phyloP scores from a whole-genome alignment of 148 eudicot genomes.

The Rhododendron griersonianum region DNA sequence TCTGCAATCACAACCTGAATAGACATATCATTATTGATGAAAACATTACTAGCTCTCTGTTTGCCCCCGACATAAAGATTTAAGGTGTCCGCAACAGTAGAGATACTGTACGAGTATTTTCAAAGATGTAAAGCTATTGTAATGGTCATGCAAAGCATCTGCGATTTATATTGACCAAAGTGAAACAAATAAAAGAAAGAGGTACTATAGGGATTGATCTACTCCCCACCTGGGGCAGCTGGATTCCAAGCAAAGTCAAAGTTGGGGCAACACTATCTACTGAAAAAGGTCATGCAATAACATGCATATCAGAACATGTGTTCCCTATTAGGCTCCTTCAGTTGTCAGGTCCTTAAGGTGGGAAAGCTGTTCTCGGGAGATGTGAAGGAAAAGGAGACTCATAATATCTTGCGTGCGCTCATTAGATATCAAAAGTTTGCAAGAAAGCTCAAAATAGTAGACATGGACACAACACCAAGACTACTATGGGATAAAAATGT shows the following conservation, averaged over 20 bases:
- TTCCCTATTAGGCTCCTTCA: not conserved
- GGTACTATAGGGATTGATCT: not conserved
- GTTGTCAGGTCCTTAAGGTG: not conserved
- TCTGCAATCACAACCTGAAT: slow-evolving; percentile 92
- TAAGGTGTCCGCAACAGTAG: not conserved
- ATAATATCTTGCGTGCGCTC: not conserved
- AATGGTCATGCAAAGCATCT: not conserved
- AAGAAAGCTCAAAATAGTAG: not conserved
- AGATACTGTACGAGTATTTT: not conserved
- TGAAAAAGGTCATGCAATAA: not conserved
- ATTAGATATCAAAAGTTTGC: not conserved
- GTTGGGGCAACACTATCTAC: not conserved
- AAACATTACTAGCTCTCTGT: slow-evolving; percentile 6
- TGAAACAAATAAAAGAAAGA: not conserved
- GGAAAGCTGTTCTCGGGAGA: not conserved
- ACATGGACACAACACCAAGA: not conserved
- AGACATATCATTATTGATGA: slow-evolving; percentile 26
- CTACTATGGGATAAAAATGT: not conserved
- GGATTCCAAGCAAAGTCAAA: not conserved
- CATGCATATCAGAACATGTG: not conserved
- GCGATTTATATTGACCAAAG: not conserved
- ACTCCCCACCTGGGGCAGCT: not conserved
- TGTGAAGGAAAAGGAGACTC: not conserved
- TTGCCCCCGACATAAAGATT: not conserved
- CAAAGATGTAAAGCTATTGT: not conserved